A percentile compares a stretch with the other conserved stretches of the same genome.
Conservation (phyloP, 2,329 filamentous ascomycete species). For the Ophiosphaerella herpotricha region DNA sequence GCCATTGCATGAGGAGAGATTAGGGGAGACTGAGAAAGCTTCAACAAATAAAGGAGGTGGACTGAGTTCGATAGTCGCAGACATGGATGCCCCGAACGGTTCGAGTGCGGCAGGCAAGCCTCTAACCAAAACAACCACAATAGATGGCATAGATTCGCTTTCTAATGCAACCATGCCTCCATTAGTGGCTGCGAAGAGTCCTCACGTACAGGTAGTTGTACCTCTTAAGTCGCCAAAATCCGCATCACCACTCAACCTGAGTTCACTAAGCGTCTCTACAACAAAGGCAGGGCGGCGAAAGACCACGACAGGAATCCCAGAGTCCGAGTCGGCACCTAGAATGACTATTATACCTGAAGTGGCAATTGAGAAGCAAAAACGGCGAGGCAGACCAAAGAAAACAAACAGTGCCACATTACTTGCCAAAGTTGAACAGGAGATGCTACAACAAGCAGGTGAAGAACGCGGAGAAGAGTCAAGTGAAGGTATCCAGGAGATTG, state of each 20-base stretch:
- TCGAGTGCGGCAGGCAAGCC: too few relatives aligned
- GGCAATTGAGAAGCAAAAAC: slow-evolving; percentile 29
- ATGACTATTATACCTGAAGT: neutral
- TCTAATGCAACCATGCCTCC: too few relatives aligned
- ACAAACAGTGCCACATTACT: slow-evolving; percentile 4
- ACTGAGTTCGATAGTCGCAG: too few relatives aligned
- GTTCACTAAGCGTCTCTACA: neutral
- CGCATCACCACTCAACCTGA: slow-evolving; percentile 1
- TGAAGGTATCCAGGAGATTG: neutral
- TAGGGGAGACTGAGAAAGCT: neutral
- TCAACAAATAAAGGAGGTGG: too few relatives aligned
- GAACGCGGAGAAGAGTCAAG: neutral
- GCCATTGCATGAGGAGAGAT: slow-evolving; percentile 6
- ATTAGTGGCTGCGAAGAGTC: slow-evolving; percentile 6
- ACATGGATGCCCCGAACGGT: too few relatives aligned
- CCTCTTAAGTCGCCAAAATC: slow-evolving; percentile 13
- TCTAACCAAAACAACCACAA: too few relatives aligned
- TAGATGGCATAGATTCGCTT: too few relatives aligned
- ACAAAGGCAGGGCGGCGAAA: slow-evolving; percentile 31
- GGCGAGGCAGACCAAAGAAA: slow-evolving; percentile 41
- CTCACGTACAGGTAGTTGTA: slow-evolving; percentile 32
- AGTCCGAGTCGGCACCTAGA: slow-evolving; percentile 2
- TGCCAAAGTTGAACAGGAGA: slow-evolving; percentile 4
- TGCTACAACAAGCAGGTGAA: neutral
- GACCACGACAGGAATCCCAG: slow-evolving; percentile 19